Base-by-base conservation (phyloP, 2,329 filamentous ascomycete genomes). In the Calonectria leucothoes region DNA sequence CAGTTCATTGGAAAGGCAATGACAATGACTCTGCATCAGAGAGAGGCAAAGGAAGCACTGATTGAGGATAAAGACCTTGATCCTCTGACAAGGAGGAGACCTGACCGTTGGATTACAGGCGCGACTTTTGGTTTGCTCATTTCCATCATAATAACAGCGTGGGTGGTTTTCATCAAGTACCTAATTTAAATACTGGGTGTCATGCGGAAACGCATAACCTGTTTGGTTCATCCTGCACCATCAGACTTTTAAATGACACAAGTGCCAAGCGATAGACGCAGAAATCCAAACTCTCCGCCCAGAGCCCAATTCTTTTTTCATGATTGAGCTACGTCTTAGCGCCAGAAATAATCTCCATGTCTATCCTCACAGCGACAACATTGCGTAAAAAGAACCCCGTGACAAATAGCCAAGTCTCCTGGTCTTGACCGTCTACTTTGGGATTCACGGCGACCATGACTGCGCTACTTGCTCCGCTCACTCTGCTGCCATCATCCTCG, bases 151-250 rank as follows among this genome's bases (percentile, higher is more conserved):
- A 74, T 55, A 4, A 75, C 65, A 7, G 72, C 71, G 0, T 79
- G 77, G 77, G 69, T 67, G 0, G 52, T 79, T 3, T 79, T 79
- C 23, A 66, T 79, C 15, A 72, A 71, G 35, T 79, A 79, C 33
- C 55, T 79, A 23, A 76, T 76, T n/a, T 77, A 63, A 39, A 15
- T 25, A 51, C 5, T n/a, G 8, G 25, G 23, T 14, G 10, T 2
- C 39, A n/a, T 45, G 17, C 17, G n/a, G 6, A n/a, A 45, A n/a
- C n/a, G n/a, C n/a, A n/a, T n/a, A n/a, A n/a, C n/a, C n/a, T n/a
- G n/a, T n/a, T n/a, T 45, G 15, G 12, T 45, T 20, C n/a, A 45
- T n/a, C 4, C 10, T 3, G 39, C 10, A 45, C 39, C 39, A 45
- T 45, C 17, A n/a, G n/a, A n/a, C n/a, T n/a, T n/a, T n/a, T n/a